Percentiles rank a stretch among this genome's conserved stretches.
Conservation (phyloP, 805 yeast species). For the Nakazawaea pomicola region DNA sequence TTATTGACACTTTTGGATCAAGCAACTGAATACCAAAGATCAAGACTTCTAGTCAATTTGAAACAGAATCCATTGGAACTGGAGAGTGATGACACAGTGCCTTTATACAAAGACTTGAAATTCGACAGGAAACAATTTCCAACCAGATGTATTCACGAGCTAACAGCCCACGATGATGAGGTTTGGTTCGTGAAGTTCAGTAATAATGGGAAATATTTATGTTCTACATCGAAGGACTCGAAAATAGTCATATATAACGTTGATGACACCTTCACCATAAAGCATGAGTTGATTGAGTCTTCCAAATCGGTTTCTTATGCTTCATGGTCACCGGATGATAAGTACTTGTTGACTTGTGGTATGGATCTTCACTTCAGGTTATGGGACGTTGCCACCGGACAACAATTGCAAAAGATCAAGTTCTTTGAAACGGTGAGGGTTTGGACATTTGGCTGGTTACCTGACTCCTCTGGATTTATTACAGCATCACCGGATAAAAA, state of each 20-base stretch:
- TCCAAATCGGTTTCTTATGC: constrained; percentile 56
- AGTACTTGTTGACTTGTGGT: constrained; percentile 62
- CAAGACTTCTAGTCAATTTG: constrained; percentile 28
- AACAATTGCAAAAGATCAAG: constrained; percentile 16
- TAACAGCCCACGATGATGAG: constrained; percentile 59
- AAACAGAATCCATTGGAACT: constrained; percentile 20
- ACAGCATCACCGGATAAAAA: constrained; percentile 77
- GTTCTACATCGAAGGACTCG: constrained; percentile 72
- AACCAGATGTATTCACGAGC: constrained; percentile 36
- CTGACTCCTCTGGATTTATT: constrained; percentile 48
- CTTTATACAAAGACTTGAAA: constrained; percentile 18
- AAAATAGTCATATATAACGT: constrained; percentile 64
- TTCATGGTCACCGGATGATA: constrained; percentile 74
- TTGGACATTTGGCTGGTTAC: constrained; percentile 69
- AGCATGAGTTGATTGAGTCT: constrained; percentile 37
- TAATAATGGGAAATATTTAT: constrained; percentile 68
- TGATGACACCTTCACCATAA: constrained; percentile 34
- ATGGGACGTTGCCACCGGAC: constrained; percentile 52
- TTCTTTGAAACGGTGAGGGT: constrained; percentile 25
- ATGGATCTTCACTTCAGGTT: constrained; percentile 65
- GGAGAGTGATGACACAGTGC: constrained; percentile 19
- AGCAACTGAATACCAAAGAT: constrained; percentile 42
- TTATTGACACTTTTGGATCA: constrained; percentile 46
- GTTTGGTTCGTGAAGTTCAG: constrained; percentile 83
- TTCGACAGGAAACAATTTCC: constrained; percentile 35